Evolutionary conservation across 345 rosid species (phyloP).

Genomic region (Sonneratia caseolaris): DNA sequence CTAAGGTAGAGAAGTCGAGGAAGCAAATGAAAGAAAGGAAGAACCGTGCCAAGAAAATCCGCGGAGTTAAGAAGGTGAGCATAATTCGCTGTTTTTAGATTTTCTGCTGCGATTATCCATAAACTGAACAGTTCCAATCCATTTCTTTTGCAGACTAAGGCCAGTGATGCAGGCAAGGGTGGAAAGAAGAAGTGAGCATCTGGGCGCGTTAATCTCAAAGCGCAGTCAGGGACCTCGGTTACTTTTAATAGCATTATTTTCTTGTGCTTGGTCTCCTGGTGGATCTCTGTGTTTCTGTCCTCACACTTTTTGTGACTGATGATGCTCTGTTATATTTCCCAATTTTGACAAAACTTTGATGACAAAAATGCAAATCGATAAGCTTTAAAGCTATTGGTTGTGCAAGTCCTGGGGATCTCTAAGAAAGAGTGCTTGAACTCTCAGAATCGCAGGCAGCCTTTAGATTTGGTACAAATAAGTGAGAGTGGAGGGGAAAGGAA

Average conservation of each 20-base stretch:
- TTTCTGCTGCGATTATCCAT: not conserved
- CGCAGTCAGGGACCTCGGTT: not conserved
- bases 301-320: not conserved
- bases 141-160: constrained; percentile 28
- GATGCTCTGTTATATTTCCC: not conserved
- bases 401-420: not conserved
- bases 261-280: not conserved
- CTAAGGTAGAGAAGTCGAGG: constrained; percentile 41
- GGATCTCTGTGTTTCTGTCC: constrained; percentile 4
- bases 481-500: too few species aligned
- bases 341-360: constrained; percentile 4
- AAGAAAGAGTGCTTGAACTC: too few species aligned
- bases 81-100: not conserved
- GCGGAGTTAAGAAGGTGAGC: constrained; percentile 41
- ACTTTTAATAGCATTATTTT: constrained; percentile 4
- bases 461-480: too few species aligned
- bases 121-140: not conserved
- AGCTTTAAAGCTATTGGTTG: not conserved
- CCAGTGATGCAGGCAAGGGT: constrained; percentile 38
- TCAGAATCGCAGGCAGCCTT: too few species aligned
- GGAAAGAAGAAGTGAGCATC: constrained; percentile 40
- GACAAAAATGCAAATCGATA: not conserved
- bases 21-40: constrained; percentile 46
- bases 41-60: constrained; percentile 43
- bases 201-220: not conserved